Conservation (phyloP, 2,329 filamentous ascomycete genomes). For the Colletotrichum viniferum region DNA sequence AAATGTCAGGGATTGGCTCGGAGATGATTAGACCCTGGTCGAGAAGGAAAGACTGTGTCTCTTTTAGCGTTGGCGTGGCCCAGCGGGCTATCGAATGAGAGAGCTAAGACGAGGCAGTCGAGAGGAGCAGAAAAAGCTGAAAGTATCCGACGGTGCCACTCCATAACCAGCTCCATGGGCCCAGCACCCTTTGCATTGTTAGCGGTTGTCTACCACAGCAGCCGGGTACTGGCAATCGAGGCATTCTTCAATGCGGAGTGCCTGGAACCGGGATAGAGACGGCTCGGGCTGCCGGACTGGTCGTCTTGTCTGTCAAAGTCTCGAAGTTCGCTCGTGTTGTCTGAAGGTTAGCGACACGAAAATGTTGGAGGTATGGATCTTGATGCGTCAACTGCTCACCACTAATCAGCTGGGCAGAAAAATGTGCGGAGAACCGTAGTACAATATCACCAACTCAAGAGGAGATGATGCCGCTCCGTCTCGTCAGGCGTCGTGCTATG, state of each 20-base stretch:
- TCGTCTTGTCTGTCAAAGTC: neutral
- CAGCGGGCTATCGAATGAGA: neutral
- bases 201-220: neutral
- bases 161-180: slow-evolving; percentile 14
- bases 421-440: neutral
- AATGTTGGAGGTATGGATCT: neutral
- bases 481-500: neutral
- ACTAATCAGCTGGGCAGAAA: neutral
- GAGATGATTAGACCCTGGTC: slow-evolving; percentile 22
- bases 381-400: neutral
- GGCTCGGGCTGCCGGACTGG: neutral
- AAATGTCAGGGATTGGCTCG: slow-evolving; percentile 18
- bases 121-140: neutral
- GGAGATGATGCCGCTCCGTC: neutral
- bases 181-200: neutral
- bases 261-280: neutral
- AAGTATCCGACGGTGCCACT: slow-evolving; percentile 17
- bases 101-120: neutral
- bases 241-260: neutral
- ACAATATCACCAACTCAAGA: neutral
- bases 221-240: neutral
- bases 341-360: neutral
- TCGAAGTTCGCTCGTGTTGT: neutral
- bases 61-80: neutral
- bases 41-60: neutral